phyloP scores from a whole-genome alignment of 73 alveolate genomes.

The Stentor coeruleus region DNA sequence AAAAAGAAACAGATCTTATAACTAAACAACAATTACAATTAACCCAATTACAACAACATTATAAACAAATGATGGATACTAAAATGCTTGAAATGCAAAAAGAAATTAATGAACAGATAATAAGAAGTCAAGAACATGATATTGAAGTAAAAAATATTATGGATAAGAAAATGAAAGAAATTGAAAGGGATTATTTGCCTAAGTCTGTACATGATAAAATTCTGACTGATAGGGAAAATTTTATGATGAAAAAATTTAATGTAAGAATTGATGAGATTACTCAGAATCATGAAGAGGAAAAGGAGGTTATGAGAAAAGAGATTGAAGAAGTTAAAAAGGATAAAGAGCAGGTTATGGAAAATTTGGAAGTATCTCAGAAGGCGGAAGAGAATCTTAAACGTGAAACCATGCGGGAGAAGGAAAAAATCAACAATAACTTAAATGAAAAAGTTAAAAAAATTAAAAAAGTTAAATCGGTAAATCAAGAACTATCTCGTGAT shows the following conservation, averaged over 20 bases:
- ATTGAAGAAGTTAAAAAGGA: no score
- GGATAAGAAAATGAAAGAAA: neutral
- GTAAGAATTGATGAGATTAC: neutral
- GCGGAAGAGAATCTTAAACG: neutral
- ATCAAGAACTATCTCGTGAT: neutral
- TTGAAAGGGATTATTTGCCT: constrained; percentile 7
- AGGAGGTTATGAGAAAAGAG: no score
- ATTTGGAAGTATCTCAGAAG: no score
- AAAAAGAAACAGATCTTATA: neutral
- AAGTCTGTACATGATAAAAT: neutral
- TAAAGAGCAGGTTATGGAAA: no score
- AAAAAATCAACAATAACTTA: neutral
- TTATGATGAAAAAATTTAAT: neutral
- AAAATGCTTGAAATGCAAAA: neutral
- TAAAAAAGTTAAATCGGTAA: no score
- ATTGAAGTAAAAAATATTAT: neutral
- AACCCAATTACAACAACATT: neutral
- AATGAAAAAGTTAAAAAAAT: no score
- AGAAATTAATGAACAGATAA: neutral
- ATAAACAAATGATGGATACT: neutral
- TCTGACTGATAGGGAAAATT: neutral
- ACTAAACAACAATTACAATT: neutral
- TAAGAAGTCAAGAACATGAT: neutral
- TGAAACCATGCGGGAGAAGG: no score
- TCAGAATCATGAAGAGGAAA: neutral